A percentile compares a stretch with the other conserved stretches of the same genome.
These are phyloP conservation scores for Entonaema liquescens DNA, from an alignment of 495 filamentous ascomycete genomes.

Conservation along the genomic window DNA sequence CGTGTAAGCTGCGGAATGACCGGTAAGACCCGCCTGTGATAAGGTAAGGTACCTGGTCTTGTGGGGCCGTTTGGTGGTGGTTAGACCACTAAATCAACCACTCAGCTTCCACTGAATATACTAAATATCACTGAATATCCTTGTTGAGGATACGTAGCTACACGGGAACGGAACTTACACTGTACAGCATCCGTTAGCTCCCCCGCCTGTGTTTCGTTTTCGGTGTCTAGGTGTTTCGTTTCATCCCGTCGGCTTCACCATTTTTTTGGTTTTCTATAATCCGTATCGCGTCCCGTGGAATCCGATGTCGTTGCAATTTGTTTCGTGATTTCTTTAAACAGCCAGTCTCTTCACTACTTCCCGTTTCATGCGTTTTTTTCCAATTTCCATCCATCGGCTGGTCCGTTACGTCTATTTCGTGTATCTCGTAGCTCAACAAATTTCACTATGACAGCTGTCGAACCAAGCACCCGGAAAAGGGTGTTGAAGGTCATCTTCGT, in stretches of 20 bases:
- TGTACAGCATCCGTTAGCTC: background rate
- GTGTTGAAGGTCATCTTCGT: conserved; percentile 79
- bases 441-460: conserved; percentile 54
- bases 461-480: conserved; percentile 70
- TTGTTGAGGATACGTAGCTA: conserved; percentile 31
- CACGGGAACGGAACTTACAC: conserved; percentile 1
- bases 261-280: background rate
- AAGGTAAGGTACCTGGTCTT: background rate
- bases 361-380: conserved; percentile 3
- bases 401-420: conserved; percentile 29
- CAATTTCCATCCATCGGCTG: conserved; percentile 26
- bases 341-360: background rate
- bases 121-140: background rate
- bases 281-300: background rate
- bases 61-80: conserved; percentile 14
- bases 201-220: conserved; percentile 5
- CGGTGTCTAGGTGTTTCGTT: background rate
- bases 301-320: background rate
- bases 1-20: background rate
- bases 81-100: conserved; percentile 6
- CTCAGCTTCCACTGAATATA: background rate
- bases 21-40: background rate
- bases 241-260: background rate
- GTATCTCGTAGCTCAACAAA: background rate
- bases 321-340: conserved; percentile 2